Conservation (phyloP, 805 yeast species). For the Ogataea siamensis region DNA sequence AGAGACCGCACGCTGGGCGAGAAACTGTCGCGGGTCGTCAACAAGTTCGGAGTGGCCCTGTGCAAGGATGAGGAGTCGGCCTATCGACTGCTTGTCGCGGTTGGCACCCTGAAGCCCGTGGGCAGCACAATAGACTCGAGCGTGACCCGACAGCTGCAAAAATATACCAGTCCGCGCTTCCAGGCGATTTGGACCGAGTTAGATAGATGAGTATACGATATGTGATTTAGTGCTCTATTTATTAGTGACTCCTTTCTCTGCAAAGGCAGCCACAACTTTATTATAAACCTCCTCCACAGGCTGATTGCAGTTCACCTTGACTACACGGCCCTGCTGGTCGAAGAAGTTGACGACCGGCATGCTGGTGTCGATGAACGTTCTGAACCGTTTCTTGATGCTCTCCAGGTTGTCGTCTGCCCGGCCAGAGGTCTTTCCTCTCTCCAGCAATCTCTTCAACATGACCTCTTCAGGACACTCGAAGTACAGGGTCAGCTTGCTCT, state of each 20-base stretch:
- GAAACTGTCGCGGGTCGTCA: slow-evolving; percentile 26
- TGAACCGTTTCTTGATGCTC: slow-evolving; percentile 85
- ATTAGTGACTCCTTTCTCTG: slow-evolving; percentile 38
- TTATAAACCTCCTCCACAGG: slow-evolving; percentile 75
- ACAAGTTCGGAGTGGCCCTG: slow-evolving; percentile 16
- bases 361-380: slow-evolving; percentile 79
- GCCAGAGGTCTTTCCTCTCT: slow-evolving; percentile 94
- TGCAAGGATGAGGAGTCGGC: slow-evolving; percentile 57
- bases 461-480: slow-evolving; percentile 80
- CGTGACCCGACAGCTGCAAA: slow-evolving; percentile 11
- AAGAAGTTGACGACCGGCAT: slow-evolving; percentile 92
- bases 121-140: slow-evolving; percentile 10
- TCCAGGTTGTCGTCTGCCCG: slow-evolving; percentile 91
- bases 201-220: slow-evolving; percentile 4
- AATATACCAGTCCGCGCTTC: slow-evolving; percentile 22
- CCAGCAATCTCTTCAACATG: slow-evolving; percentile 80
- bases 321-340: slow-evolving; percentile 70
- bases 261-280: slow-evolving; percentile 65
- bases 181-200: slow-evolving; percentile 23
- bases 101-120: slow-evolving; percentile 51
- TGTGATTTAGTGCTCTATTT: slow-evolving; percentile 5
- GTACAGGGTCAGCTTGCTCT: slow-evolving; percentile 66
- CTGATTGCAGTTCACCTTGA: slow-evolving; percentile 74
- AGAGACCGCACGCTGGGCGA: slow-evolving; percentile 30
- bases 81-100: slow-evolving; percentile 60